Base-by-base conservation (phyloP, 202 grass and related monocot species). In the Carex sylvatica region DNA sequence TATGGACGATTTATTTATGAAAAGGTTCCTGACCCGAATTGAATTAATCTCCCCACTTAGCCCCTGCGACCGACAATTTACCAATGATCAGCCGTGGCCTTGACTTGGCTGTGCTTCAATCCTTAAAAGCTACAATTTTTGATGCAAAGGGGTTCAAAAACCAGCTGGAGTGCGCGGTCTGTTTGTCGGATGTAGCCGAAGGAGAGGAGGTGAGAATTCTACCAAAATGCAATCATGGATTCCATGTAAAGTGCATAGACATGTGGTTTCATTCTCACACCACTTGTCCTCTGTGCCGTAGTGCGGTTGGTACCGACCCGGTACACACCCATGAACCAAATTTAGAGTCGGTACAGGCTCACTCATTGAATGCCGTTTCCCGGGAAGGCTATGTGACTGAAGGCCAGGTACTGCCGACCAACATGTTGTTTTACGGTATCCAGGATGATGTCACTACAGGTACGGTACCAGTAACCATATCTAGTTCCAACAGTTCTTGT, bases 201-300 rank as follows among this genome's bases (percentile, higher is more conserved):
- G 94, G 91, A 69, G 91, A 97, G 87, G 89, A 97, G 86, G 82
- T 87, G 40, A 84, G 91, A 9, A 5, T 86, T 70, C 84, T 97
- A 53, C 94, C 91, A 70, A 93, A 91, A 77, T 97, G 94, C 86
- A 87, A 4, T 47, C 94, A 97, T 61, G 68, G 91, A 0, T 97
- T 97, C 86, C 94, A 97, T 74, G 80, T 91, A 0, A 88, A 90
- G 38, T 97, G 94, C 87, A 90, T 97, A 55, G 91, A 97, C 84
- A 91, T 87, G 86, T 97, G 94, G 94, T 91, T 97, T 80, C 91
- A 87, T 69, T 93, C 87, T 10, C 94, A 97, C 66, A 83, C 88
- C 69, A 97, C 89, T 54, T 97, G 94, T 86, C 94, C 94, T 13
- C 91, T 97, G 82, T 97, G 94, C 75, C 91, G 94, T 52, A 85